Base-by-base conservation (phyloP, 148 eudicot species). In the Amaranthus hypochondriacus region DNA sequence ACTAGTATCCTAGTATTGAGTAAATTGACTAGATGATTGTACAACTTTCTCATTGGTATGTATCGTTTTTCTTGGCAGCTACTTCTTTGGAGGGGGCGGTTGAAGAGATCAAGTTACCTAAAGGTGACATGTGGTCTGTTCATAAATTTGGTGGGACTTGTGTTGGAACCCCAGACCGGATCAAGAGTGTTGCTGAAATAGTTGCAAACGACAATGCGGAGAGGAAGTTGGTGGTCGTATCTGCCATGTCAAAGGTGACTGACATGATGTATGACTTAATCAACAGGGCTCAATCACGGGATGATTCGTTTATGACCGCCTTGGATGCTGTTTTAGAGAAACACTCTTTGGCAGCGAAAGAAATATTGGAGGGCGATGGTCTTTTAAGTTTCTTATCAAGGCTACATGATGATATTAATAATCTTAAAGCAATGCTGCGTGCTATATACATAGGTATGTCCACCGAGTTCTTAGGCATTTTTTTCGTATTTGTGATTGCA, bases 71-170 rank as follows among this genome's bases (percentile, higher is more conserved):
- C 43, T 70, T 78, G 56, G 78, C 82, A 89, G 99, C 82, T 77
- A 46, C 79, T 80, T 83, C 82, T 39, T 53, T 83, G 59, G 86
- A 89, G 73, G 75, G 72, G 72, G 81, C 86, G 0, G 58, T 77
- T 8, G 92, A 78, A 74, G 78, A 79, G 59, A 55, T 63, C 58
- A 79, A 73, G 64, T 70, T 96, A 63, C 91, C 87, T 52, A 89
- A 85, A 74, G 97, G 97, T 60, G 91, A 88, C 56, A 84, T 79
- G 78, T 96, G 99, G 99, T 79, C 97, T 65, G 84, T 96, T 66
- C 99, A 96, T 86, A 96, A 96, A 83, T 96, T 96, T 82, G 99
- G 99, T 46, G 99, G 99, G 48, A 96, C 99, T 77, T 96, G 99
- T 80, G 92, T 96, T 73, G 99, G 99, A 60, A 89, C 69, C 80